Evolutionary conservation across 1,284 basidiomycete genomes (phyloP).

Genomic region (Fomitopsis schrenkii): DNA sequence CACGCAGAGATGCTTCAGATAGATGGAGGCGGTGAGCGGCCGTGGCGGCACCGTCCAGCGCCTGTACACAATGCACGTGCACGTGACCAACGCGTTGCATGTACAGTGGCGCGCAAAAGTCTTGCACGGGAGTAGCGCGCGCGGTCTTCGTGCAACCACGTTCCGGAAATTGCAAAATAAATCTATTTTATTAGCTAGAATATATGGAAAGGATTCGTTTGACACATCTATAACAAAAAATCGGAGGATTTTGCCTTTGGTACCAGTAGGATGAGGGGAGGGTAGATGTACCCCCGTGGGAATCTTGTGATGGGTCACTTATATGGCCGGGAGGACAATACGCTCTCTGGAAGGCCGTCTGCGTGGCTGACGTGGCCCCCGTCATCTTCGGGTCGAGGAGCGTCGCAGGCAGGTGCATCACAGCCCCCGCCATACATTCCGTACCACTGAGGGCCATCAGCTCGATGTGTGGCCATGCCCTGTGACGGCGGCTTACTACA

Average conservation of each 20-base stretch:
- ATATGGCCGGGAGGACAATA: too few species aligned
- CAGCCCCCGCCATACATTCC: neutral
- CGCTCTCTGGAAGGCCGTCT: too few species aligned
- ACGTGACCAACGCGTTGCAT: neutral
- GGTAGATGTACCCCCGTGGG: too few species aligned
- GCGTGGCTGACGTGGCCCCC: neutral
- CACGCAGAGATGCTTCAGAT: neutral
- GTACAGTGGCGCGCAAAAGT: neutral
- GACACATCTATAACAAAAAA: too few species aligned
- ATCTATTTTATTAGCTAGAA: too few species aligned
- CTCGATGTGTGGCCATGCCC: neutral
- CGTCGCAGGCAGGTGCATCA: slow-evolving; percentile 6
- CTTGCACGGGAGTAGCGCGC: too few species aligned
- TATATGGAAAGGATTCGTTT: too few species aligned
- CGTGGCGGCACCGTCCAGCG: neutral
- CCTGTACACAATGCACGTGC: neutral
- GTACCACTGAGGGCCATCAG: neutral
- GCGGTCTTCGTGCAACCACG: too few species aligned
- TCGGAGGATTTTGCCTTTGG: too few species aligned
- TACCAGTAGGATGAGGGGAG: too few species aligned
- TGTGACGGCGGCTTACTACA: neutral
- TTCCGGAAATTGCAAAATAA: too few species aligned
- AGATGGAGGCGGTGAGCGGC: neutral
- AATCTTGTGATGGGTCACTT: too few species aligned
- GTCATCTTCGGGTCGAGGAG: slow-evolving; percentile 7